These are phyloP conservation scores for Piedraia hortae DNA, from an alignment of 2,329 filamentous ascomycete species.

Conservation along the genomic window DNA sequence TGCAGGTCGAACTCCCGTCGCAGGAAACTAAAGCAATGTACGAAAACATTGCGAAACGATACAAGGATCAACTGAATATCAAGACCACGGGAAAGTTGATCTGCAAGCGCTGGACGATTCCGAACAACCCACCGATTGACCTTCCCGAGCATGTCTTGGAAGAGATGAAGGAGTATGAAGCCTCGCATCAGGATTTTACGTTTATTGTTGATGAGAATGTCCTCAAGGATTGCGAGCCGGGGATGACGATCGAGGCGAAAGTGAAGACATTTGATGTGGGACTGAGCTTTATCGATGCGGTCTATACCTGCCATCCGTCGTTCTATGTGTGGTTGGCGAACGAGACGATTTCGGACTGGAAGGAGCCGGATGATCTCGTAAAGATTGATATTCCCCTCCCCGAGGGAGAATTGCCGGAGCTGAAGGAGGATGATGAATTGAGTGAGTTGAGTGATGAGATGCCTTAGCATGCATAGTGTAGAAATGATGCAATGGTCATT, in stretches of 20 bases:
- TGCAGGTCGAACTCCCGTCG: slow-evolving; percentile 20
- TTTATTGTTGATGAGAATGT: slow-evolving; percentile 42
- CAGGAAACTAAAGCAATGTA: slow-evolving; percentile 15
- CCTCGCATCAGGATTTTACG: slow-evolving; percentile 14
- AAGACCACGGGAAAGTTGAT: slow-evolving; percentile 25
- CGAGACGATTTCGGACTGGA: slow-evolving; percentile 13
- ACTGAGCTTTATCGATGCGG: slow-evolving; percentile 14
- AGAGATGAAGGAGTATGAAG: slow-evolving; percentile 1
- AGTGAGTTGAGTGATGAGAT: slow-evolving; percentile 1
- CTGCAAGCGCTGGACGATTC: slow-evolving; percentile 23
- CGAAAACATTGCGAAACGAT: not conserved
- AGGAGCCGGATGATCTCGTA: slow-evolving; percentile 7
- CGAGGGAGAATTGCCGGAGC: too few species aligned
- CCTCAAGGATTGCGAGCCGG: slow-evolving; percentile 29
- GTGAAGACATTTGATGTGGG: slow-evolving; percentile 10
- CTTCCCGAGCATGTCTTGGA: slow-evolving; percentile 3
- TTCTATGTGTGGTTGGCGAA: slow-evolving; percentile 20
- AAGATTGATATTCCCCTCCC: too few species aligned
- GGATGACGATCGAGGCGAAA: slow-evolving; percentile 21
- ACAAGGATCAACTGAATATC: slow-evolving; percentile 14
- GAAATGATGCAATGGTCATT: not conserved
- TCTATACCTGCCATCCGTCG: slow-evolving; percentile 16
- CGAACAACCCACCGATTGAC: slow-evolving; percentile 9
- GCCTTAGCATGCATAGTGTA: not conserved
- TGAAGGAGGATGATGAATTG: not conserved